A percentile compares a stretch with the other conserved stretches of the same genome.
phyloP scores from a whole-genome alignment of 2,329 filamentous ascomycete species.

The Pochonia chlamydosporia region DNA sequence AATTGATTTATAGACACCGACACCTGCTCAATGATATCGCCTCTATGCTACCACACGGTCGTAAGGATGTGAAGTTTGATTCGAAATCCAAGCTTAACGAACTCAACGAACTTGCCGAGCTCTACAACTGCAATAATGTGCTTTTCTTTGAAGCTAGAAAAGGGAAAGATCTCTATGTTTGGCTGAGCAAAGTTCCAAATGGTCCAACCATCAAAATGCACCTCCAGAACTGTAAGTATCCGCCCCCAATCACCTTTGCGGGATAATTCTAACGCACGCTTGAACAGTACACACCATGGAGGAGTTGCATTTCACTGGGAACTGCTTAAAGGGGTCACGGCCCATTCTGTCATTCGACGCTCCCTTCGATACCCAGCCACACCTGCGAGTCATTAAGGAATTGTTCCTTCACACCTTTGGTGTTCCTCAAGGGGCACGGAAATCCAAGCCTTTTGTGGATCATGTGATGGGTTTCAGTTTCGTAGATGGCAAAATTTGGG shows the following conservation, averaged over 20 bases:
- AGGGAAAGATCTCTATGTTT: constrained; percentile 88
- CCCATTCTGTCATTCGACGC: constrained; percentile 89
- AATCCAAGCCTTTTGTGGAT: constrained; percentile 93
- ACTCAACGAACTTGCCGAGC: constrained; percentile 67
- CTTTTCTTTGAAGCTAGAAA: constrained; percentile 95
- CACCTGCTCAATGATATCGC: constrained; percentile 89
- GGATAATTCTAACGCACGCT: constrained; percentile 16
- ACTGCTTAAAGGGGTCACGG: constrained; percentile 89
- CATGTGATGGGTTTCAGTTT: constrained; percentile 90
- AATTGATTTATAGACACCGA: constrained; percentile 60
- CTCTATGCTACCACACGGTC: constrained; percentile 81
- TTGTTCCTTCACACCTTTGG: constrained; percentile 87
- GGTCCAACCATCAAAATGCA: constrained; percentile 61
- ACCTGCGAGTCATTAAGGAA: constrained; percentile 81
- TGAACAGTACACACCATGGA: constrained; percentile 86
- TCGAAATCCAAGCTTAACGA: constrained; percentile 84
- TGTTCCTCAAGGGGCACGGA: constrained; percentile 80
- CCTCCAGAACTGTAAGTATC: constrained; percentile 62
- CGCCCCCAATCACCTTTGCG: not conserved
- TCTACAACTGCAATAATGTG: constrained; percentile 92
- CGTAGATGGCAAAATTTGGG: constrained; percentile 92
- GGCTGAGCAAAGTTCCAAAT: constrained; percentile 84
- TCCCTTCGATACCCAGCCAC: constrained; percentile 74
- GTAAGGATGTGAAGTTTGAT: constrained; percentile 95
- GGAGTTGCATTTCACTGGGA: constrained; percentile 93